These are phyloP conservation scores for Citrullus colocynthis DNA, from an alignment of 306 rosid species.

Conservation along the genomic window DNA sequence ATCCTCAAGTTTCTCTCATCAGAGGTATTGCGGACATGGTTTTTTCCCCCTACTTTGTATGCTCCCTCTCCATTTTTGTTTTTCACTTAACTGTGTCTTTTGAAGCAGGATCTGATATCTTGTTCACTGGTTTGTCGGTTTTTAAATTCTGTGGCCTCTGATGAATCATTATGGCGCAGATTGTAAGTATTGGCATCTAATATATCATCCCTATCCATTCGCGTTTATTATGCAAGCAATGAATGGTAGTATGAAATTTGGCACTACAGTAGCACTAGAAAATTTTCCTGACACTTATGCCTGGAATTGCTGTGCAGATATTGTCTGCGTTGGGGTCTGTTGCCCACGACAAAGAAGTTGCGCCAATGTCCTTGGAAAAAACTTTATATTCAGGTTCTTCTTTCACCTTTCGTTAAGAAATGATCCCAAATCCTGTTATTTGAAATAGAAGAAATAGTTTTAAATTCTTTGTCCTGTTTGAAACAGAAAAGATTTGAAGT, in stretches of 20 bases:
- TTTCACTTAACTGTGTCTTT: neutral
- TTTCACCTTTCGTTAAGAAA: neutral
- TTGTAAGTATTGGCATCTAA: constrained; percentile 36
- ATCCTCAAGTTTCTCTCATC: constrained; percentile 88
- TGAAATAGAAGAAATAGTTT: neutral
- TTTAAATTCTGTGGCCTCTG: constrained; percentile 71
- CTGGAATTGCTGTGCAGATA: constrained; percentile 31
- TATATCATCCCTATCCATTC: neutral
- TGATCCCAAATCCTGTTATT: neutral
- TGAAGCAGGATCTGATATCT: constrained; percentile 56
- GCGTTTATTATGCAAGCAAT: neutral
- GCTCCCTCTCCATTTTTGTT: neutral
- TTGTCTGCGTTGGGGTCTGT: constrained; percentile 82
- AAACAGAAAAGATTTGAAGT: neutral
- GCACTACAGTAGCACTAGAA: too few species aligned
- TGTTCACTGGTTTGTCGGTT: constrained; percentile 74
- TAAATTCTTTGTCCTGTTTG: neutral
- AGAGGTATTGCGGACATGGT: constrained; percentile 26
- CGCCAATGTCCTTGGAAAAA: constrained; percentile 81
- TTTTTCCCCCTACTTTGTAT: neutral
- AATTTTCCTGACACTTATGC: neutral
- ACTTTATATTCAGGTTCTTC: constrained; percentile 58
- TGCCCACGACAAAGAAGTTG: constrained; percentile 50
- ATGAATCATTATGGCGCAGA: constrained; percentile 92
- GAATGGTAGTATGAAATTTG: too few species aligned